These are phyloP conservation scores for Populus euphratica DNA, from an alignment of 345 rosid species.

Conservation along the genomic window DNA sequence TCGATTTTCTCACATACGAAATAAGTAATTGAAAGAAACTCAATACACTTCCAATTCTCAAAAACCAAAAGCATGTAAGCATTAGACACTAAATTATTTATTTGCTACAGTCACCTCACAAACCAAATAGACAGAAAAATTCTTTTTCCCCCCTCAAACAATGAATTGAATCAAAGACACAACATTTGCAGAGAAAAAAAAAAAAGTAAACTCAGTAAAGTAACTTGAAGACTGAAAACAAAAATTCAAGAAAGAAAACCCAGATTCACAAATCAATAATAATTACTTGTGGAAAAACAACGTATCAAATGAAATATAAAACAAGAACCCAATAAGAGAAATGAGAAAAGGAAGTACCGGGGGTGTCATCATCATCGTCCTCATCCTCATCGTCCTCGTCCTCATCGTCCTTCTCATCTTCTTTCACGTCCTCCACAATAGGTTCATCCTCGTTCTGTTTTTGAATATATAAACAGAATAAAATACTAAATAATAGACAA, in stretches of 20 bases:
- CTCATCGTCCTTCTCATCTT: constrained; percentile 53
- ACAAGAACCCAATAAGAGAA: no score
- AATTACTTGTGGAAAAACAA: neutral
- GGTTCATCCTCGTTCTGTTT: constrained; percentile 45
- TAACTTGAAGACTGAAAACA: neutral
- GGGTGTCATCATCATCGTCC: constrained; percentile 55
- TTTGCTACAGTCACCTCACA: neutral
- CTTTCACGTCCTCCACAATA: constrained; percentile 70
- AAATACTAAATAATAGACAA: neutral
- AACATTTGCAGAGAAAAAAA: neutral
- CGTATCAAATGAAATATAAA: neutral
- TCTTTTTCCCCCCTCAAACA: neutral
- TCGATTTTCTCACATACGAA: neutral
- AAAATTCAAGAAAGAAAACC: neutral
- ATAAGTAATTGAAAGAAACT: neutral
- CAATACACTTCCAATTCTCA: neutral
- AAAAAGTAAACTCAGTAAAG: neutral
- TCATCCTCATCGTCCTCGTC: constrained; percentile 74
- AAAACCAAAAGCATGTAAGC: no score
- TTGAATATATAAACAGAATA: neutral
- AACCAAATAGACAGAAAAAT: neutral
- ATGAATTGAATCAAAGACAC: neutral
- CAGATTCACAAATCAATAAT: neutral
- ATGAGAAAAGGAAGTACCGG: constrained; percentile 31
- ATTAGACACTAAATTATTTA: neutral